phyloP scores from a whole-genome alignment of 169 alveolate genomes.

The Cryptosporidium felis region DNA sequence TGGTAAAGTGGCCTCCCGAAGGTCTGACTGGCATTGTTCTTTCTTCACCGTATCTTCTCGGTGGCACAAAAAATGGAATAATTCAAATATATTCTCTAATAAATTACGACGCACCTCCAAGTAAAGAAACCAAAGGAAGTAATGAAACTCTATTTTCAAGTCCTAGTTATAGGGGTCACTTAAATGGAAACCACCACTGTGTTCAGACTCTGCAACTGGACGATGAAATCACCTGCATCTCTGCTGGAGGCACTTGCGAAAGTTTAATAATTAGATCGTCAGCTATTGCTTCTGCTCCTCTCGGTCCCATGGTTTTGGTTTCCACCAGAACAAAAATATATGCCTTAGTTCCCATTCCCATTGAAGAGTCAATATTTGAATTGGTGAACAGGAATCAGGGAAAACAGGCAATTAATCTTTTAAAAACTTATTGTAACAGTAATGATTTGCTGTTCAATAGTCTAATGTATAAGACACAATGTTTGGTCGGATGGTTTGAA shows the following conservation, averaged over 20 bases:
- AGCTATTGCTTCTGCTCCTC: background rate
- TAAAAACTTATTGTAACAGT: conserved; percentile 38
- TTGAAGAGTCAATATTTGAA: conserved; percentile 50
- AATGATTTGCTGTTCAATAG: conserved; percentile 33
- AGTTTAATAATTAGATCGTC: background rate
- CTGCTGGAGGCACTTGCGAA: conserved; percentile 39
- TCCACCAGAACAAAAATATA: conserved; percentile 49
- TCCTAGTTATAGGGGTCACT: background rate
- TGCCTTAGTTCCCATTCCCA: conserved; percentile 40
- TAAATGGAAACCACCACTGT: background rate
- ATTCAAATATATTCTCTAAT: conserved; percentile 55
- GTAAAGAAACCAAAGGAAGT: background rate
- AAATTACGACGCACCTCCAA: background rate
- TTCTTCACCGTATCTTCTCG: conserved; percentile 58
- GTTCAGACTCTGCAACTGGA: conserved; percentile 57
- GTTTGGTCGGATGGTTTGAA: conserved; percentile 57
- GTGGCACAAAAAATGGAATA: conserved; percentile 52
- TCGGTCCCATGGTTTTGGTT: conserved; percentile 45
- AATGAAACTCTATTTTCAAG: background rate
- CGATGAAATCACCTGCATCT: conserved; percentile 59
- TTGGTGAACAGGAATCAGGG: conserved; percentile 51
- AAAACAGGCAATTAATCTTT: conserved; percentile 43
- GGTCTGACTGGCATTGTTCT: conserved; percentile 54
- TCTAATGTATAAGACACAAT: conserved; percentile 23
- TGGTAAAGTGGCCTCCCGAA: conserved; percentile 71